Base-by-base conservation (phyloP, 129 eudicot genomes). In the Chrysanthemum seticuspe region DNA sequence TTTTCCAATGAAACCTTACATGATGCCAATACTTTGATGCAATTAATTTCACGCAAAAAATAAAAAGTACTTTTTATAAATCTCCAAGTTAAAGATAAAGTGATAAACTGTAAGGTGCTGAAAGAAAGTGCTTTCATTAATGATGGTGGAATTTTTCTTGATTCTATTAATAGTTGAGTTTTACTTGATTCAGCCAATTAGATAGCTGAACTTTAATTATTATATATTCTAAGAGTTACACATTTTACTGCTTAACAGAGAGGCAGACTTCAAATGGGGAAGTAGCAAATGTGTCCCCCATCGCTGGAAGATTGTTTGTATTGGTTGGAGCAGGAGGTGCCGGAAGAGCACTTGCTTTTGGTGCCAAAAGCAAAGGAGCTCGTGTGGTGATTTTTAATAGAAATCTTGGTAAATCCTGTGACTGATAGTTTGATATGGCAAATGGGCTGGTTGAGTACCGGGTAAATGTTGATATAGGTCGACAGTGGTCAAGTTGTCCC, bases 281-380 rank as follows among this genome's bases (percentile, higher is more conserved):
- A 67, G 68, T 60, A 68, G 70, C 70, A 71, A 74, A 78, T 14
- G 87, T 65, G 29, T 92, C 97, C 45, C 96, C 97, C 2, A 65
- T 92, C 62, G 74, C 82, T 69, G 97, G 97, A 50, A 81, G 84
- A 81, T 53, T 87, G 62, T 81, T 92, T 72, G 96, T 92, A 16
- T 72, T 92, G 70, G 88, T 92, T 85, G 97, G 97, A 67, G 97
- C 96, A 5, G 97, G 97, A 59, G 97, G 97, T 67, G 96, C 97
- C 23, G 97, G 96, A 60, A 82, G 88, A 80, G 96, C 97, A 56
- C 74, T 88, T 49, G 97, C 97, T 14, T 88, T 84, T 79, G 97
- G 96, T 50, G 97, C 97, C 71, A 92, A 77, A 75, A 80, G 83
- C 76, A 86, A 86, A 83, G 97, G 97, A 57, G 97, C 97, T 25